Percentiles rank a stretch among this genome's conserved stretches.
Evolutionary conservation across 1,139 yeast genomes (phyloP).

Genomic region (Geotrichum siamense): DNA sequence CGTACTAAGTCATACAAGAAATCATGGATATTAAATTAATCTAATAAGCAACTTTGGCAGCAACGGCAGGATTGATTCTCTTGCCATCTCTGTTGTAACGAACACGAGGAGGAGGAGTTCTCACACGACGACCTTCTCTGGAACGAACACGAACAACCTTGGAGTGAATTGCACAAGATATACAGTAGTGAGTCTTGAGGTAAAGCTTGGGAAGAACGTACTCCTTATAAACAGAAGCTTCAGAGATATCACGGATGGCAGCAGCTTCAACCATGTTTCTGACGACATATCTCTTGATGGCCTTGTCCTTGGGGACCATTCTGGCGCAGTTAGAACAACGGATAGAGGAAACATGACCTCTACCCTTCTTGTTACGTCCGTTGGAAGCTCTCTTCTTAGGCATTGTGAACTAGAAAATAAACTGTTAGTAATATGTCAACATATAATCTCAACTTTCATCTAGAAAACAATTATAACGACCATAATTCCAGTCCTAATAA

Average conservation of each 20-base stretch:
- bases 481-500: too few relatives aligned
- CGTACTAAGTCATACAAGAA: slow-evolving; percentile 3
- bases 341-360: slow-evolving; percentile 99
- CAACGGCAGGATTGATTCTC: slow-evolving; percentile 95
- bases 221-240: slow-evolving; percentile 98
- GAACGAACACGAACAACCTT: slow-evolving; percentile 99
- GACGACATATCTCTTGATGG: slow-evolving; percentile 99
- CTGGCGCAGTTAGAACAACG: slow-evolving; percentile 99
- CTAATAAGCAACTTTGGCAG: slow-evolving; percentile 81
- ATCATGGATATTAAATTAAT: slow-evolving; percentile 5
- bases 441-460: too few relatives aligned
- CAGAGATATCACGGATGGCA: slow-evolving; percentile 99
- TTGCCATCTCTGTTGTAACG: slow-evolving; percentile 90
- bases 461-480: too few relatives aligned
- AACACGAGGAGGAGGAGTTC: slow-evolving; percentile 99
- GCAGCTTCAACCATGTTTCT: slow-evolving; percentile 99
- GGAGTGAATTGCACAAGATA: slow-evolving; percentile 99
- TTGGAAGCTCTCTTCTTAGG: slow-evolving; percentile 99
- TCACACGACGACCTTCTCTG: slow-evolving; percentile 95
- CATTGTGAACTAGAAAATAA: slow-evolving; percentile 51
- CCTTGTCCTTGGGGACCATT: slow-evolving; percentile 99
- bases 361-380: slow-evolving; percentile 99
- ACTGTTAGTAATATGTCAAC: too few relatives aligned
- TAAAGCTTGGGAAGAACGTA: slow-evolving; percentile 99
- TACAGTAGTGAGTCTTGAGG: slow-evolving; percentile 99